Percentiles rank a stretch among this genome's conserved stretches.
Evolutionary conservation across 2,329 filamentous ascomycete species (phyloP).

Genomic region (Phialophora expanda): DNA sequence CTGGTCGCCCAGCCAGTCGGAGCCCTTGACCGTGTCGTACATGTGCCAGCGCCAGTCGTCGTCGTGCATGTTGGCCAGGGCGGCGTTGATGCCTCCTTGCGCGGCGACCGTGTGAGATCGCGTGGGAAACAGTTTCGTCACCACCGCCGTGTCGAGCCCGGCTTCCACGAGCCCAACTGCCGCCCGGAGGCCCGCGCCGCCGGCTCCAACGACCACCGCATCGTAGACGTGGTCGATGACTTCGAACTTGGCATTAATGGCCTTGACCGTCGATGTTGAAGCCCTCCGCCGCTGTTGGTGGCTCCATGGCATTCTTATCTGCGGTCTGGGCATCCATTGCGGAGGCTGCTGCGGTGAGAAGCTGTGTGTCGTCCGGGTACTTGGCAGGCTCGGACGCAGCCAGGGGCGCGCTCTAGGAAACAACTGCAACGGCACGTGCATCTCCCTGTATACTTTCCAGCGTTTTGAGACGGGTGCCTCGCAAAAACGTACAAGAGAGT

Average conservation of each 20-base stretch:
- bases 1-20: conserved; percentile 65
- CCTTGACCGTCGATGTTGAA: conserved; percentile 30
- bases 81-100: conserved; percentile 68
- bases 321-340: conserved; percentile 19
- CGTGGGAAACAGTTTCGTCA: conserved; percentile 68
- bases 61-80: conserved; percentile 60
- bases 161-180: conserved; percentile 68
- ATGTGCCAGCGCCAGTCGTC: conserved; percentile 67
- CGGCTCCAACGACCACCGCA: conserved; percentile 59
- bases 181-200: conserved; percentile 64
- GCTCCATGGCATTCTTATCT: conserved; percentile 19
- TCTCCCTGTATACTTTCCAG: neutral
- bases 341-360: neutral
- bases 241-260: conserved; percentile 23
- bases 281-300: conserved; percentile 30
- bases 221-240: conserved; percentile 42
- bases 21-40: conserved; percentile 64
- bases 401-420: neutral
- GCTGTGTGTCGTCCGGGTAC: neutral
- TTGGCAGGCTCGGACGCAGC: neutral
- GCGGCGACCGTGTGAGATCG: conserved; percentile 69
- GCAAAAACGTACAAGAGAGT: neutral
- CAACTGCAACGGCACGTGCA: neutral
- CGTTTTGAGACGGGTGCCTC: neutral
- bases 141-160: conserved; percentile 68